Base-by-base conservation (phyloP, 2,329 filamentous ascomycete genomes). In the Elsinoe ampelina region DNA sequence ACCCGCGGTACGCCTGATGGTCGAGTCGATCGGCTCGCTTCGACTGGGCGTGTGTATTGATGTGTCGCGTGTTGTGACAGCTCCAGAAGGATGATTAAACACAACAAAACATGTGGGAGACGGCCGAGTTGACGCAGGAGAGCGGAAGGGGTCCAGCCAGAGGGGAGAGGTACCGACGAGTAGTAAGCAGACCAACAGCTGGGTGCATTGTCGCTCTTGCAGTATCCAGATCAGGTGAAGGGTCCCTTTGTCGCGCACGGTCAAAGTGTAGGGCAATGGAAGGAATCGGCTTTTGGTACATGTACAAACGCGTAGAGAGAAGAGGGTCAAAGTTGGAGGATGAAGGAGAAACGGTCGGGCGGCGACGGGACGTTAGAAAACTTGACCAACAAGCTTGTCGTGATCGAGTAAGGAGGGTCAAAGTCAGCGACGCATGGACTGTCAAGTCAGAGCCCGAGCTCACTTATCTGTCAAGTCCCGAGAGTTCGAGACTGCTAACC, bases 151-250 rank as follows among this genome's bases (percentile, higher is more conserved):
- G 48, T 19, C 19, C 8, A 26, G 48, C 15, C 17, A 12, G 15
- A 7, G n/a, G 34, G 19, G 48, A 52, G 48, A 17, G 15, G 15
- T 17, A 10, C 30, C 2, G 41, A 2, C 6, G 38, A n/a, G 17
- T n/a, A 41, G 38, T 41, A 41, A 41, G 38, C 38, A 41, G 38
- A 8, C 38, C 26, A 30, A 30, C 26, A 30, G 26, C 26, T 41
- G n/a, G 38, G 17, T 34, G 45, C 26, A 36, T 35, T 20, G 32
- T 22, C 15, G 17, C 32, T 26, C 19, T 32, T 52, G 48, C 48
- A 52, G 48, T 39, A 52, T 52, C 26, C 48, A 19, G 34, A 52
- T 52, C 32, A n/a, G 48, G 48, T 39, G 15, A 52, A 39, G 48
- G 48, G 48, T 52, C 48, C 13, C 17, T 15, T 34, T 13, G 35